phyloP scores from a whole-genome alignment of 805 yeast species.

The Kodamaea hsintzibuensis region DNA sequence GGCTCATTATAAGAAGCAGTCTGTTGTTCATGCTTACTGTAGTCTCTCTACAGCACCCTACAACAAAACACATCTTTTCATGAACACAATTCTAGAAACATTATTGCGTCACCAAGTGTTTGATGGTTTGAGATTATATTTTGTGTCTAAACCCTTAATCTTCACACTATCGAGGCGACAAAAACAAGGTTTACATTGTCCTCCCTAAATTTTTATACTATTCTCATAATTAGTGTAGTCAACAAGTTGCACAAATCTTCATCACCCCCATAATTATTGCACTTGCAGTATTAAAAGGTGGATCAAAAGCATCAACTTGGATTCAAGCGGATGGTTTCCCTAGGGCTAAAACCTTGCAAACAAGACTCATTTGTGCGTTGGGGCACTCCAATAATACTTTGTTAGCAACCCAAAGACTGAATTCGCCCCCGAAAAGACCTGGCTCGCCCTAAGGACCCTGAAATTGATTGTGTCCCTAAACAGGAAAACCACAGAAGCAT shows the following conservation, averaged over 20 bases:
- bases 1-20: too few species aligned
- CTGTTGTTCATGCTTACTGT: too few species aligned
- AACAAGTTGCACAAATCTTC: neutral
- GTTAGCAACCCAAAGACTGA: neutral
- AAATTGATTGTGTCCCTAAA: neutral
- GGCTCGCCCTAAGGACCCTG: neutral
- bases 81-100: too few species aligned
- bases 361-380: neutral
- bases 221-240: neutral
- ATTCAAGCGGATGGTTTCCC: neutral
- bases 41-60: too few species aligned
- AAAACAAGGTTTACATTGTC: neutral
- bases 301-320: constrained; percentile 1
- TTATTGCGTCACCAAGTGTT: too few species aligned
- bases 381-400: neutral
- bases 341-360: neutral
- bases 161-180: neutral
- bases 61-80: too few species aligned
- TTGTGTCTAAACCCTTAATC: neutral
- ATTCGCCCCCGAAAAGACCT: neutral
- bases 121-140: too few species aligned
- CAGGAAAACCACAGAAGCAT: constrained; percentile 1
- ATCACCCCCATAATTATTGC: neutral
- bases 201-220: neutral
- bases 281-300: neutral